Evolutionary conservation across 1,139 yeast genomes (phyloP).

Genomic region (Meyerozyma smithsonii): DNA sequence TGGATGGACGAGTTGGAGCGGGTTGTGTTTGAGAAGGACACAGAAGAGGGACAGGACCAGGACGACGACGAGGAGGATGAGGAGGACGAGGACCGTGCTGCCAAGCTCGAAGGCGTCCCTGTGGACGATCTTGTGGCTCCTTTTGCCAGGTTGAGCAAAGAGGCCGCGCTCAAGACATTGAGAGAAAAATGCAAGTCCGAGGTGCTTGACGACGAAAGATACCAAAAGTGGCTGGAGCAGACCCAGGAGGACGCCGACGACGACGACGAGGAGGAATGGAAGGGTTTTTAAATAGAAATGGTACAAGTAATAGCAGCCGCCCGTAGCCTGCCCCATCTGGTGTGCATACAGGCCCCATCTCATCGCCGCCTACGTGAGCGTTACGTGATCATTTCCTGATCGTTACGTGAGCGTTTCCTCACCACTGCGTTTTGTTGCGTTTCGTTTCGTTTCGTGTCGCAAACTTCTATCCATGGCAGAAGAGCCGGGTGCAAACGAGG

Average conservation of each 20-base stretch:
- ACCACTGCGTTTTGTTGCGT: too few species aligned
- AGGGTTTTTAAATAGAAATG: slow-evolving; percentile 30
- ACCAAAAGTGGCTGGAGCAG: slow-evolving; percentile 50
- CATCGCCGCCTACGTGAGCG: too few species aligned
- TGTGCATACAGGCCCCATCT: neutral
- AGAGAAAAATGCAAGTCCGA: slow-evolving; percentile 64
- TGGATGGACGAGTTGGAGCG: slow-evolving; percentile 79
- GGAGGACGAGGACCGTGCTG: slow-evolving; percentile 20
- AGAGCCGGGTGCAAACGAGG: slow-evolving; percentile 9
- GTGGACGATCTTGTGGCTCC: slow-evolving; percentile 52
- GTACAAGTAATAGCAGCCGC: neutral
- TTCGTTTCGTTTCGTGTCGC: too few species aligned
- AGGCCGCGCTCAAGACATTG: slow-evolving; percentile 56
- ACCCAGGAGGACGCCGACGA: slow-evolving; percentile 14
- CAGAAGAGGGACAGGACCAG: slow-evolving; percentile 33
- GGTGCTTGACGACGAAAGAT: slow-evolving; percentile 59
- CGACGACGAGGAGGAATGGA: slow-evolving; percentile 42
- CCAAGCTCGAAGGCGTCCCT: slow-evolving; percentile 46
- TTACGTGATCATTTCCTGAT: too few species aligned
- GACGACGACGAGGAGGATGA: slow-evolving; percentile 22
- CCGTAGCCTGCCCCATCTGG: neutral
- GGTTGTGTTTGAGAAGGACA: slow-evolving; percentile 47
- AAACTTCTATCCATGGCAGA: slow-evolving; percentile 7
- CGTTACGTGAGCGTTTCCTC: too few species aligned
- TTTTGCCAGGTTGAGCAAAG: slow-evolving; percentile 47